Evolutionary conservation across 371 early-diverging fungal species (phyloP).

Genomic region (Actinomortierella ambigua): DNA sequence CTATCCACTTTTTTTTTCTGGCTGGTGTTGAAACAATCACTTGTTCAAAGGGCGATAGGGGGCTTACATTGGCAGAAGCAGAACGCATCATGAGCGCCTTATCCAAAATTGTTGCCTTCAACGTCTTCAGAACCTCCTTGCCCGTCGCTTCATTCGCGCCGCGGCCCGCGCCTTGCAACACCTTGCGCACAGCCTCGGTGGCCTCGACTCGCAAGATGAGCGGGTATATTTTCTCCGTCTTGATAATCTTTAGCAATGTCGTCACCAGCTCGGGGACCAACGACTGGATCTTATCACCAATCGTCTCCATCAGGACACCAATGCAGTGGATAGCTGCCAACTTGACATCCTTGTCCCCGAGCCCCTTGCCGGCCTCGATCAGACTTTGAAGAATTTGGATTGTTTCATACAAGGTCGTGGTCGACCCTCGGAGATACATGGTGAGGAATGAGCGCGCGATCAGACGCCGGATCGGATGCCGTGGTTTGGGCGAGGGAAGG

Average conservation of each 20-base stretch:
- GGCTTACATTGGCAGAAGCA: constrained; percentile 76
- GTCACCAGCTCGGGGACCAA: constrained; percentile 80
- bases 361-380: constrained; percentile 68
- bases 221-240: constrained; percentile 67
- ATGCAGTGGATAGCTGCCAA: constrained; percentile 78
- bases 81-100: constrained; percentile 76
- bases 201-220: constrained; percentile 74
- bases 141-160: constrained; percentile 72
- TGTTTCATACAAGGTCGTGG: constrained; percentile 78
- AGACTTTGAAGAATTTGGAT: constrained; percentile 72
- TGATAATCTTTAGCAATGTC: constrained; percentile 67
- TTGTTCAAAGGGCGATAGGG: no score
- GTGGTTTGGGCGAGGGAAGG: constrained; percentile 70
- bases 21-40: no score
- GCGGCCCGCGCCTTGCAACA: constrained; percentile 82
- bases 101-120: constrained; percentile 72
- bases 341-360: constrained; percentile 62
- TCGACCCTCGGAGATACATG: constrained; percentile 75
- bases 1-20: no score
- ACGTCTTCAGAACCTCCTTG: constrained; percentile 77
- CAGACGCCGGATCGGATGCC: constrained; percentile 76
- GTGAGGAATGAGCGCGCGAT: constrained; percentile 77
- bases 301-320: constrained; percentile 72
- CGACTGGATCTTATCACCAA: constrained; percentile 73
- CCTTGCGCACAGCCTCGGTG: constrained; percentile 64